Conservation (phyloP, 257 asterid species). For the Solanum paucissectum region DNA sequence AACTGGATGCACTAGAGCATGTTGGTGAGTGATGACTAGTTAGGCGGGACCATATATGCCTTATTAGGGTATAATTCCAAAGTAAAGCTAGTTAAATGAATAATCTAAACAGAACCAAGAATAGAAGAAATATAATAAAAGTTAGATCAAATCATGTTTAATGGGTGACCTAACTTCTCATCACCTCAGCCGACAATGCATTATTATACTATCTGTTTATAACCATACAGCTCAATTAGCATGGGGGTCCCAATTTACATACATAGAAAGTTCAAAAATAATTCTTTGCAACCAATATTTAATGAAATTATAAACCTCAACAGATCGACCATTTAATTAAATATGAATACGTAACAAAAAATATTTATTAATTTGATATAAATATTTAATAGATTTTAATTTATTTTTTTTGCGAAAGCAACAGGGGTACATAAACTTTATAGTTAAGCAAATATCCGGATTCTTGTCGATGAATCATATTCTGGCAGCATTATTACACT, state of each 20-base stretch:
- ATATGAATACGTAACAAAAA: too few species aligned
- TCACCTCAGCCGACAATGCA: slow-evolving; percentile 45
- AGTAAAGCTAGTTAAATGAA: not conserved
- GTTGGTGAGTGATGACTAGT: slow-evolving; percentile 7
- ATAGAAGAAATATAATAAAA: not conserved
- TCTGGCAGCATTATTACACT: slow-evolving; percentile 34
- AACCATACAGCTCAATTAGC: not conserved
- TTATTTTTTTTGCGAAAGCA: not conserved
- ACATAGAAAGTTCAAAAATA: not conserved
- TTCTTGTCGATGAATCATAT: slow-evolving; percentile 38
- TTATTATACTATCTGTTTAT: slow-evolving; percentile 19
- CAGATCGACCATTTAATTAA: not conserved
- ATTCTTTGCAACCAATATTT: not conserved
- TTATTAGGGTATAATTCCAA: slow-evolving; percentile 11
- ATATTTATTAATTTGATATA: not conserved
- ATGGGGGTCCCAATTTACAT: not conserved
- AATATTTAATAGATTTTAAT: too few species aligned
- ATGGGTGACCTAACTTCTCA: slow-evolving; percentile 39
- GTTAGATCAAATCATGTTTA: not conserved
- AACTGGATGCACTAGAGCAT: slow-evolving; percentile 9
- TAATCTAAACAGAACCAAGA: not conserved
- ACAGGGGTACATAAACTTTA: slow-evolving; percentile 32
- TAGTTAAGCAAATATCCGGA: slow-evolving; percentile 44
- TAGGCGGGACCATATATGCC: slow-evolving; percentile 8
- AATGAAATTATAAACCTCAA: not conserved